Evolutionary conservation across 768 basidiomycete genomes (phyloP).

Genomic region (Scleroderma citrinum): DNA sequence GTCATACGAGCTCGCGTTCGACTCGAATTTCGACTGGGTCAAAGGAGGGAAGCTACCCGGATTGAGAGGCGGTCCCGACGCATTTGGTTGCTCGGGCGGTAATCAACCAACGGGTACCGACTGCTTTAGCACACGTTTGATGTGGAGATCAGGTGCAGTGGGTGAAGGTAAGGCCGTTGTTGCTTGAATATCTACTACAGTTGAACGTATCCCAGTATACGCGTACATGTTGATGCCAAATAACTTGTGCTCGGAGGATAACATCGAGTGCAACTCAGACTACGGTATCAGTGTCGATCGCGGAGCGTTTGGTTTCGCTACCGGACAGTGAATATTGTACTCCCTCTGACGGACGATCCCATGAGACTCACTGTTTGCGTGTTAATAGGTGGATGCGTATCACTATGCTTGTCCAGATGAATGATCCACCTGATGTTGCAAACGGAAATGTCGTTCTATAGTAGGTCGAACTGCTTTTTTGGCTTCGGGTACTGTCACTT

Average conservation of each 20-base stretch:
- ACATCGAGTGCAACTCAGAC: conserved; percentile 63
- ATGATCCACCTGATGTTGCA: conserved; percentile 57
- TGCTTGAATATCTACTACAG: background rate
- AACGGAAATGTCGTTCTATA: conserved; percentile 71
- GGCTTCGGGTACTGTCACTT: background rate
- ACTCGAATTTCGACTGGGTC: conserved; percentile 59
- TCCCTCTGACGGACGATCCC: background rate
- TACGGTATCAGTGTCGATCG: conserved; percentile 75
- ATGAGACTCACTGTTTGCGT: background rate
- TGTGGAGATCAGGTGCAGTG: conserved; percentile 63
- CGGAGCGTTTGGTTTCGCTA: conserved; percentile 55
- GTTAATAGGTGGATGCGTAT: conserved; percentile 58
- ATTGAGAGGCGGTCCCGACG: conserved; percentile 58
- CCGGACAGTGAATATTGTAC: conserved; percentile 50
- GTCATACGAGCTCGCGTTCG: conserved; percentile 72
- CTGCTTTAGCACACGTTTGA: conserved; percentile 69
- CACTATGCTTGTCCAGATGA: conserved; percentile 73
- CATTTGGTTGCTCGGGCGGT: conserved; percentile 66
- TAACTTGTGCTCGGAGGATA: conserved; percentile 47
- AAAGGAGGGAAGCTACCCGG: conserved; percentile 77
- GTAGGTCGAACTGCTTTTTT: conserved; percentile 35
- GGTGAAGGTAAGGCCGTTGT: conserved; percentile 56
- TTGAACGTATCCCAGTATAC: conserved; percentile 48
- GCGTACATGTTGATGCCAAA: conserved; percentile 70
- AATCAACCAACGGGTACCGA: conserved; percentile 53